Base-by-base conservation (phyloP, 306 rosid species). In the Mimosa bimucronata region DNA sequence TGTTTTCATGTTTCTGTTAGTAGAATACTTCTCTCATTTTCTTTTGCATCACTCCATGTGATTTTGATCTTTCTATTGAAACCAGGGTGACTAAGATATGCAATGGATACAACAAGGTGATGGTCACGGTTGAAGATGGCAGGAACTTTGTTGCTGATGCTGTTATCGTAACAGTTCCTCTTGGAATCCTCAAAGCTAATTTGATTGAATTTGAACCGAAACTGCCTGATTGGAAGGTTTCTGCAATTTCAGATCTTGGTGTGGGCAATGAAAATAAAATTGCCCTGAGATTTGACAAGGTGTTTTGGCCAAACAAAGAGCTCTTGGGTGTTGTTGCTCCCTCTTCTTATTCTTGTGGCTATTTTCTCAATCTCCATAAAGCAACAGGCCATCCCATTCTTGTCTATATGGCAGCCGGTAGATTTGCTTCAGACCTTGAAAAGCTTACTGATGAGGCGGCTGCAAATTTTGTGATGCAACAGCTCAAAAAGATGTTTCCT, bases 281-380 rank as follows among this genome's bases (percentile, higher is more conserved):
- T 65, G 97, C 94, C 37, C 82, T 91, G 12, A 84, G 73, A 78
- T 91, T 91, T 21, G 85, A 88, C 71, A 78, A 66, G 42, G 91
- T 88, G 73, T 91, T 91, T 86, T 91, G 97, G 97, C 97, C 97
- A 8, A 84, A 91, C 31, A 94, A 89, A 44, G 93, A 91, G 81
- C 87, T 91, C 48, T 52, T 91, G 71, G 97, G 97, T 29, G 50
- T 85, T 34, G 97, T 86, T 76, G 94, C 94, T 75, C 89, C 93
- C 3, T 82, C 82, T 79, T 89, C 97, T 25, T 89, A 89, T 79
- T 81, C 87, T 41, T 91, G 97, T 80, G 94, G 93, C 52, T 91
- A 91, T 82, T 91, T 91, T 80, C 93, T 91, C 74, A 91, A 91
- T 82, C 97, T 91, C 85, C 94, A 91, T 66, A 91, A 91, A 86